These are phyloP conservation scores for Croton laevigatus DNA, from an alignment of 441 rosid species.

Conservation along the genomic window DNA sequence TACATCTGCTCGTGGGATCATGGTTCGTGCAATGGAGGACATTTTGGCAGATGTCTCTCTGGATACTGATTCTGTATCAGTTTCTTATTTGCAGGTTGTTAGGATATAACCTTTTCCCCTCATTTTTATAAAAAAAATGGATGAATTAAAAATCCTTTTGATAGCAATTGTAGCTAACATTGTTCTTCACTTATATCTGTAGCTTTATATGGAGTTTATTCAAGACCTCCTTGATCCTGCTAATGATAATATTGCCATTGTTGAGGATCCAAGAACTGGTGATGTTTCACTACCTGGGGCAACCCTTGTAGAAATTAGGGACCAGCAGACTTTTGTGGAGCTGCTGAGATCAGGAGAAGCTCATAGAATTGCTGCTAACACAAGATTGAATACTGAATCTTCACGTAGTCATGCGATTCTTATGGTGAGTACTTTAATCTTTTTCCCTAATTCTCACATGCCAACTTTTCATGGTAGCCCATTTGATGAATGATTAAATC, in stretches of 20 bases:
- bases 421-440: slow-evolving; percentile 52
- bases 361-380: slow-evolving; percentile 95
- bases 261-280: slow-evolving; percentile 96
- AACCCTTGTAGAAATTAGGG: slow-evolving; percentile 74
- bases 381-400: slow-evolving; percentile 92
- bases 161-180: slow-evolving; percentile 11
- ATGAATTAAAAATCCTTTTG: background rate
- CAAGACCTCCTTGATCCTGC: slow-evolving; percentile 95
- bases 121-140: slow-evolving; percentile 3
- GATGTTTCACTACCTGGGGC: slow-evolving; percentile 97
- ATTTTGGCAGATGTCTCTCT: slow-evolving; percentile 62
- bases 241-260: slow-evolving; percentile 84
- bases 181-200: slow-evolving; percentile 23
- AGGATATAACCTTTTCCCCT: background rate
- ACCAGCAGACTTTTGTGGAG: slow-evolving; percentile 76
- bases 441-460: background rate
- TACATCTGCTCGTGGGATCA: slow-evolving; percentile 90
- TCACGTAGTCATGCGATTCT: slow-evolving; percentile 98
- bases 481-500: slow-evolving; percentile 14
- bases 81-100: slow-evolving; percentile 90
- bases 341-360: slow-evolving; percentile 88
- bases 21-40: slow-evolving; percentile 99
- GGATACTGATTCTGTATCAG: slow-evolving; percentile 72
- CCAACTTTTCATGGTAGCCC: background rate
- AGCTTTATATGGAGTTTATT: slow-evolving; percentile 98